Base-by-base conservation (phyloP, 331 rosid species). In the Dryas integrifolia region DNA sequence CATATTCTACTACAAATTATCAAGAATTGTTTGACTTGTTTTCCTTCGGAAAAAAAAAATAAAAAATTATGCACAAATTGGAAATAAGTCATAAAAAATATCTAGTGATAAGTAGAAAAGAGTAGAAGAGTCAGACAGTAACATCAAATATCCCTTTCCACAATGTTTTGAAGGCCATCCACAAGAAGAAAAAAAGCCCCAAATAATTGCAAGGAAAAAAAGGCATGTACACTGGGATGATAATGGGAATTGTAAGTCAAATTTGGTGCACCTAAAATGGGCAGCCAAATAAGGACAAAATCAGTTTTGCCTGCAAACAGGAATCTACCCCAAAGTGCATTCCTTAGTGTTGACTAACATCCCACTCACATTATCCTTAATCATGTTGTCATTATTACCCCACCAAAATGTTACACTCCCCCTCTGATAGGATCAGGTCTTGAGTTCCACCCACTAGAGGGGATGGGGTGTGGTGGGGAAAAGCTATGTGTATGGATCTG, bases 271-370 rank as follows among this genome's bases (percentile, higher is more conserved):
- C 40, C 70, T 45, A 5, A 11, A 65, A 62, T 38, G 48, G 26
- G 49, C 43, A 21, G 53, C 9, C 53, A 11, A 12, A 39, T 14
- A 7, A 0, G 5, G 48, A 16, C 15, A 41, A 63, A 16, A 15
- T 21, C 35, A 63, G 50, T 63, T 63, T 63, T 63, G 43, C 69
- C 50, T 62, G 49, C 4, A 62, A 40, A 41, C 49, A 40, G 49
- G 30, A 62, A 62, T 12, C 67, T 62, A n/a, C 15, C 7, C 3
- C 45, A 60, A 39, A 38, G n/a, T 30, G 45, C 18, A 12, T 30
- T 9, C n/a, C 43, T 58, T 4, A 58, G n/a, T 10, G 15, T 58
- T 3, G 53, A 49, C 53, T 12, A 58, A 5, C 3, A 58, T 13
- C 44, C 65, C 41, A 57, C 7, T 57, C 38, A 4, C 61, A 0